phyloP scores from a whole-genome alignment of 2,329 filamentous ascomycete species.

The Tolypocladium sp. region DNA sequence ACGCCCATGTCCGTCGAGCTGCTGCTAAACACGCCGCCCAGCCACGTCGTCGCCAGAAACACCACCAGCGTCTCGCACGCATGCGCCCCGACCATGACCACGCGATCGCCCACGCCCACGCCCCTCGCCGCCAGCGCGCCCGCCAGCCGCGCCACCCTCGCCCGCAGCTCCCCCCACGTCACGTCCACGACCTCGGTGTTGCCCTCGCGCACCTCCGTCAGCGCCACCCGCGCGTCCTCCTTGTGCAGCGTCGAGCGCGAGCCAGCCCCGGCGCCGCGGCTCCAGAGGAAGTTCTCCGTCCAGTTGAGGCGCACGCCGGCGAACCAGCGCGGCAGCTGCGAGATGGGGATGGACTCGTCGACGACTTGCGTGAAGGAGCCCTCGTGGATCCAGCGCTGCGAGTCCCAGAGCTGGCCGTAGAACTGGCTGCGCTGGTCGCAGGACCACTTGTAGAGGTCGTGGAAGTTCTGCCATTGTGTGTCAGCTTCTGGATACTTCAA shows the following conservation, averaged over 20 bases:
- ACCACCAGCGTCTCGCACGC: slow-evolving; percentile 65
- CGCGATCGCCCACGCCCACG: slow-evolving; percentile 60
- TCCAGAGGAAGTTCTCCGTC: slow-evolving; percentile 71
- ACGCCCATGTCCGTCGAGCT: slow-evolving; percentile 78
- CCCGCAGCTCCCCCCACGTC: slow-evolving; percentile 59
- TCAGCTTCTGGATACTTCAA: neutral
- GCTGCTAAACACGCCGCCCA: slow-evolving; percentile 69
- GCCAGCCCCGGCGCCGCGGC: slow-evolving; percentile 31
- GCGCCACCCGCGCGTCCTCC: slow-evolving; percentile 59
- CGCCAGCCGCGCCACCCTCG: slow-evolving; percentile 47
- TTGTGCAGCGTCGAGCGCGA: slow-evolving; percentile 49
- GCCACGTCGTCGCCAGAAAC: slow-evolving; percentile 57
- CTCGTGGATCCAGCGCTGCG: slow-evolving; percentile 51
- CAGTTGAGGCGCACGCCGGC: slow-evolving; percentile 65
- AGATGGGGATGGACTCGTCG: slow-evolving; percentile 61
- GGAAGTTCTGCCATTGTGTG: slow-evolving; percentile 42
- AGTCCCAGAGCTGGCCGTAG: slow-evolving; percentile 55
- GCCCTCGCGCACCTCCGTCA: slow-evolving; percentile 66
- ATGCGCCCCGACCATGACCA: slow-evolving; percentile 69
- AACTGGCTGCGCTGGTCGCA: slow-evolving; percentile 52
- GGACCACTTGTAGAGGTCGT: slow-evolving; percentile 64
- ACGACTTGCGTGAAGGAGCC: slow-evolving; percentile 53
- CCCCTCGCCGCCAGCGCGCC: slow-evolving; percentile 59
- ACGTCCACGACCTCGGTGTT: slow-evolving; percentile 44
- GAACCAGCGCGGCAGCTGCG: slow-evolving; percentile 69